Evolutionary conservation across 768 basidiomycete species (phyloP), one percentile per base, ranked within the genome.

Genomic region (Psilocybe subaeruginosa): DNA sequence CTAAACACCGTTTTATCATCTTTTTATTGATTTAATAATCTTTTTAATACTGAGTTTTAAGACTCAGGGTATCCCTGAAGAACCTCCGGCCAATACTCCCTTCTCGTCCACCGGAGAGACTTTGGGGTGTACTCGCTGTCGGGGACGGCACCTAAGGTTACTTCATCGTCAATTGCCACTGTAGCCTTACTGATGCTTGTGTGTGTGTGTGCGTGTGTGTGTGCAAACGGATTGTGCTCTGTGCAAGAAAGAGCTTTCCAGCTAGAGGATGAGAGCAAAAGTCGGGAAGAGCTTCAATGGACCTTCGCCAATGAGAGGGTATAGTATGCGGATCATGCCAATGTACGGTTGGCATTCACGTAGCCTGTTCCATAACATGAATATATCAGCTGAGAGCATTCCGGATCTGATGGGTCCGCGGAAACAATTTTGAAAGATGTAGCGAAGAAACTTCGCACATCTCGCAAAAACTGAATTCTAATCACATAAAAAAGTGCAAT

Each of bases 361-460:
- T 95, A 95, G 48, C 97, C 97, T 23, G 89, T 86, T 9, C 97
- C 97, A 64, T 95, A 92, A 72, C 97, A 98, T 5, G 93, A 93
- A 73, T 95, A 90, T 50, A 93, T 58, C 12, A 93, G 83, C 62
- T 93, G 87, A 11, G 80, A 74, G 39, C 79, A 82, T 11, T 82
- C 76, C 17, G 78, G 71, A 62, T 86, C 79, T 16, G 80, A 76
- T 1, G 79, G 77, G 54, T 89, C 85, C 54, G 82, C 84, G 2
- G 87, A 77, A 14, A 84, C 82, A 58, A 97, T 90, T 75, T 97
- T 99, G 86, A 99, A 99, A 12, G 92, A 90, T 0, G 92, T 94
- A 29, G 95, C 93, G 65, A 97, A 97, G 70, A 91, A 91, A 17
- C 82, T 76, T 63, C 85, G 85, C 46, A 95, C 76, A 66, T 99